These are phyloP conservation scores for Gracilaria vermiculophylla DNA, from an alignment of 23 red algal species.

Conservation along the genomic window DNA sequence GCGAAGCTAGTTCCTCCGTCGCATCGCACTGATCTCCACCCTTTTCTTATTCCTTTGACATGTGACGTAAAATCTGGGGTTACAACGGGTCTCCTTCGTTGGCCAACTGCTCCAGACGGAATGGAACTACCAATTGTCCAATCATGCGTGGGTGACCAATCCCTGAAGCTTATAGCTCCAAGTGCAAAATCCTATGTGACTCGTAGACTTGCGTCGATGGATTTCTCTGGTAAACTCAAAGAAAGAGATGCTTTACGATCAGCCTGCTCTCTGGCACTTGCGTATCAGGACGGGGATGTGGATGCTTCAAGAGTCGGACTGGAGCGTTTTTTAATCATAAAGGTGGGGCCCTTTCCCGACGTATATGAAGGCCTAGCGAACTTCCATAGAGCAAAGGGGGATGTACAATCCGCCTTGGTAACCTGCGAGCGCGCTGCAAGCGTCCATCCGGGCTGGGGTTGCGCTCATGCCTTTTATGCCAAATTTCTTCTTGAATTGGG, in stretches of 20 bases:
- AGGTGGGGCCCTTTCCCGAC: conserved; percentile 82
- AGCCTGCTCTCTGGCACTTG: conserved; percentile 16
- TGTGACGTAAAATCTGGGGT: background rate
- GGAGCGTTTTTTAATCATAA: conserved; percentile 81
- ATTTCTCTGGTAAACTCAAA: conserved; percentile 23
- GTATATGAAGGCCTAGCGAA: conserved; percentile 66
- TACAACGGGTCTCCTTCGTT: conserved; percentile 77
- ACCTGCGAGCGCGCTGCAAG: conserved; percentile 75
- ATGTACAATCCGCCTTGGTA: conserved; percentile 60
- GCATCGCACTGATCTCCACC: conserved; percentile 64
- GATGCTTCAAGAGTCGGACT: conserved; percentile 66
- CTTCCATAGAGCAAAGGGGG: conserved; percentile 69
- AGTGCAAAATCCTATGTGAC: conserved; percentile 36
- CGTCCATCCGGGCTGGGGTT: conserved; percentile 79
- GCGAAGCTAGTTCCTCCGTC: background rate
- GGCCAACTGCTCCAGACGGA: conserved; percentile 81
- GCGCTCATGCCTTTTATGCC: conserved; percentile 72
- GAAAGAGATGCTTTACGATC: conserved; percentile 25
- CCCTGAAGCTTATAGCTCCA: conserved; percentile 52
- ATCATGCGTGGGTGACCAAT: background rate
- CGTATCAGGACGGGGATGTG: conserved; percentile 74
- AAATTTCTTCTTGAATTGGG: conserved; percentile 58
- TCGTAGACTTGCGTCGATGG: conserved; percentile 39
- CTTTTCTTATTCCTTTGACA: conserved; percentile 81
- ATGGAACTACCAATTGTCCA: conserved; percentile 79